Evolutionary conservation across 2,329 filamentous ascomycete species (phyloP), one percentile per base, ranked within the genome.

Genomic region (Xylariales sp.): DNA sequence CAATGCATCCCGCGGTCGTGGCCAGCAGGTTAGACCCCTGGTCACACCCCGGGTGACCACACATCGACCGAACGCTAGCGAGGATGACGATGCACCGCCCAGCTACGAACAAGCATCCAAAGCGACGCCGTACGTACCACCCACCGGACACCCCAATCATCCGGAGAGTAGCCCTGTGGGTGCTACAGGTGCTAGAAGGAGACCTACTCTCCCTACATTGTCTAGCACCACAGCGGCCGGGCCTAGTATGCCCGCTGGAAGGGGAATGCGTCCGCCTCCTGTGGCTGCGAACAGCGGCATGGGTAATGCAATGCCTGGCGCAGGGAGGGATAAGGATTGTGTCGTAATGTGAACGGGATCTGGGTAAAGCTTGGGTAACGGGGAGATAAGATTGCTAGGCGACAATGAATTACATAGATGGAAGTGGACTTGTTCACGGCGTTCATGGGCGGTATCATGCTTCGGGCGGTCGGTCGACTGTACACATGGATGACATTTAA

Each of bases 101-200:
- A 71, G 73, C 9, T 80, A 80, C 50, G 76, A 79, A 56, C 73
- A 79, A 55, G 74, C 76, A 4, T 68, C 74, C 14, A 69, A 71
- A 42, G 65, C 71, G 38, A 60, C 64, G 7, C 68, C 71, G 3
- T 80, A 78, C 46, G 61, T 69, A 8, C 76, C 76, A 16, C 73
- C 74, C 0, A 54, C 63, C 3, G 74, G 73, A 14, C 70, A 78
- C 38, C 73, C 72, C 0, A 71, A 58, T 29, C 72, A 77, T 47
- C 63, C 69, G 7, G 55, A 56, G 4, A 74, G 69, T 48, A 64
- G 55, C 28, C 62, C 59, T 11, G 46, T 45, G n/a, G 49, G 43
- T 8, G 29, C 54, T 12, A 45, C 46, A 22, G 27, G 53, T 21
- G 46, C 52, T 31, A 45, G 53, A 25, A 49, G 53, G 25, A 48